Percentiles rank a stretch among this genome's conserved stretches.
phyloP scores from a whole-genome alignment of 176 grass and related monocot genomes.

The Bolboschoenus planiculmis region DNA sequence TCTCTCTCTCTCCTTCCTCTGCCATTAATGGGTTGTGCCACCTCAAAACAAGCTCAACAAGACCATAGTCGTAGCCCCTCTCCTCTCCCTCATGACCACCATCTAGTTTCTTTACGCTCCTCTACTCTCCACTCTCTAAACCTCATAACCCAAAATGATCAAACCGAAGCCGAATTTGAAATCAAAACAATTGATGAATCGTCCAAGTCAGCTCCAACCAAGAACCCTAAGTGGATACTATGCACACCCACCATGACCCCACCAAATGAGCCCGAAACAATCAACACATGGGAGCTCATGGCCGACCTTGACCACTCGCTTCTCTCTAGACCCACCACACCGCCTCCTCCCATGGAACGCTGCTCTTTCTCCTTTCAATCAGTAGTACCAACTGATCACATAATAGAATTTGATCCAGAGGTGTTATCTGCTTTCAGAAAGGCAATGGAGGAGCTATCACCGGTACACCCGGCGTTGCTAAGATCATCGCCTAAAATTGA shows the following conservation, averaged over 20 bases:
- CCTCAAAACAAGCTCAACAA: slow-evolving; percentile 62
- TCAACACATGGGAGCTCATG: slow-evolving; percentile 80
- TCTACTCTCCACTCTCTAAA: slow-evolving; percentile 59
- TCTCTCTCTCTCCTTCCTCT: not conserved
- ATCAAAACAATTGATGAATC: slow-evolving; percentile 15
- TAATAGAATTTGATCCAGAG: slow-evolving; percentile 33
- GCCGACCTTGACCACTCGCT: slow-evolving; percentile 59
- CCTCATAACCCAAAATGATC: slow-evolving; percentile 16
- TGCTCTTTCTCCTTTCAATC: slow-evolving; percentile 85
- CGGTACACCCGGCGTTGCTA: slow-evolving; percentile 28
- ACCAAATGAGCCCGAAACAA: slow-evolving; percentile 81
- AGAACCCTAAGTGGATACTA: slow-evolving; percentile 26
- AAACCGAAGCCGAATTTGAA: not conserved
- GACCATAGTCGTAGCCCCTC: slow-evolving; percentile 53
- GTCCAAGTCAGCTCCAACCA: not conserved
- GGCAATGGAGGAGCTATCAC: slow-evolving; percentile 36
- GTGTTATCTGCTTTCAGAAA: slow-evolving; percentile 32
- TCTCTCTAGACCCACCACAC: slow-evolving; percentile 18
- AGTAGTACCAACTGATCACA: not conserved
- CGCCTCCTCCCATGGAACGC: slow-evolving; percentile 32
- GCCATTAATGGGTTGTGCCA: slow-evolving; percentile 72
- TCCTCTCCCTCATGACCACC: slow-evolving; percentile 39
- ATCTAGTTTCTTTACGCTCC: slow-evolving; percentile 61
- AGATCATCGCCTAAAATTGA: not conserved
- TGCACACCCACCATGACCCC: slow-evolving; percentile 85